These are phyloP conservation scores for Yarrowia sp. DNA, from an alignment of 805 yeast genomes.

Conservation along the genomic window DNA sequence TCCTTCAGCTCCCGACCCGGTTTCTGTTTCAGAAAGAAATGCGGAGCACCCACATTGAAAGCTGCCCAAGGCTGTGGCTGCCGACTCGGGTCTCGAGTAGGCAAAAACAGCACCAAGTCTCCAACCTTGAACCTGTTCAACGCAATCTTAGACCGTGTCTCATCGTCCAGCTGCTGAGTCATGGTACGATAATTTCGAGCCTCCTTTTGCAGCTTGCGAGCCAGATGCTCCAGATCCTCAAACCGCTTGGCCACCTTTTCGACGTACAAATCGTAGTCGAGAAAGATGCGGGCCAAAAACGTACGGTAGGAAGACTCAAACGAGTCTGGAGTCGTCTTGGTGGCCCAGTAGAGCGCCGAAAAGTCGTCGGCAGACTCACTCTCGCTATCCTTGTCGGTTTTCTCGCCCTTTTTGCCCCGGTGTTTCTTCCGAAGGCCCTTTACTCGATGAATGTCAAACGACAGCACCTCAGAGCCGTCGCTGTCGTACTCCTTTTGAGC, in stretches of 20 bases:
- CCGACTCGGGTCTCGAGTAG: constrained; percentile 55
- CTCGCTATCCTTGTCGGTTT: constrained; percentile 1
- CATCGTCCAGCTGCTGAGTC: constrained; percentile 34
- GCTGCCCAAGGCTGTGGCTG: constrained; percentile 80
- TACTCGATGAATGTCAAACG: constrained; percentile 54
- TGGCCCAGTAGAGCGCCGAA: constrained; percentile 48
- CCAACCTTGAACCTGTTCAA: constrained; percentile 63
- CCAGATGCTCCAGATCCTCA: constrained; percentile 83
- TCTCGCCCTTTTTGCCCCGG: background rate
- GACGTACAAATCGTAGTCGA: constrained; percentile 42
- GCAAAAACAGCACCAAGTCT: constrained; percentile 81
- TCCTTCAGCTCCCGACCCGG: constrained; percentile 39
- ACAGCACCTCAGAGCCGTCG: constrained; percentile 44
- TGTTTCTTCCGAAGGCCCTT: constrained; percentile 49
- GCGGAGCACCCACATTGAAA: constrained; percentile 84
- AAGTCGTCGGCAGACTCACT: constrained; percentile 19
- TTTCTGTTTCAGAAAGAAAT: constrained; percentile 64
- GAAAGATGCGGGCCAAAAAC: constrained; percentile 36
- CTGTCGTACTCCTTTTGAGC: constrained; percentile 36
- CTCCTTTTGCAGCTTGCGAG: constrained; percentile 78
- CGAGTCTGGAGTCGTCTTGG: constrained; percentile 30
- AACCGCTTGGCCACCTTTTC: constrained; percentile 66
- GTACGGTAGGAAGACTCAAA: constrained; percentile 26
- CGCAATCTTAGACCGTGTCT: constrained; percentile 53
- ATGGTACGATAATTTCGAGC: constrained; percentile 48